Evolutionary conservation across 1,284 basidiomycete genomes (phyloP), one percentile per base, ranked within the genome.

Genomic region (Melampsora occidentalis): DNA sequence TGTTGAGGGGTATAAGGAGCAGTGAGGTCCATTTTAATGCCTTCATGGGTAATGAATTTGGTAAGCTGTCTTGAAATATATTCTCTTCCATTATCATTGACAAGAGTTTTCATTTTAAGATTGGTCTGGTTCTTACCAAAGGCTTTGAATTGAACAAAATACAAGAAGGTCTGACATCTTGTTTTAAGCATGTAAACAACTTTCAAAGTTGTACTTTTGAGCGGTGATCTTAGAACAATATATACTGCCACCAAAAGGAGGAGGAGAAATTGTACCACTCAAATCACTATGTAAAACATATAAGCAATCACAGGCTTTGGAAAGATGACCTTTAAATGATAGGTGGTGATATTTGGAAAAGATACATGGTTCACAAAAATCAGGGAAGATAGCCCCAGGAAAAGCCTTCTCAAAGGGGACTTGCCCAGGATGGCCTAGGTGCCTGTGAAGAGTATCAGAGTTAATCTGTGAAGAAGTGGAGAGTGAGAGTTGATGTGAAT

Each of bases 271-370:
- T 12, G 61, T 61, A 20, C 71, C 62, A 53, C 71, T 66, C 12
- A 73, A 39, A 49, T 73, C 71, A 63, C 66, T 75, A 53, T 75
- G 71, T 16, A 67, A n/a, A 9, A 51, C 51, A 14, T 59, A 64
- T 7, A 75, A 25, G 4, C 53, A 35, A 2, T 42, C 9, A 46
- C 18, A 12, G 33, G 65, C 53, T 1, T 14, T 67, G 18, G 72
- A 51, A 49, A 75, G 61, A 16, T 6, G 5, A 4, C 65, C 51
- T 12, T 18, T 1, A 22, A 75, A 75, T 0, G 64, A 42, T 53
- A 59, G 51, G 14, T 22, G 16, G 42, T 67, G 64, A 62, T 61
- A 48, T 62, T 75, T 75, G 10, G 71, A 42, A 10, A 42, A 10
- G 39, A 12, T 42, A 12, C 39, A 42, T 2, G 39, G 39, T 42